These are phyloP conservation scores for Prunus dulcis DNA, from an alignment of 306 rosid genomes.

Conservation along the genomic window DNA sequence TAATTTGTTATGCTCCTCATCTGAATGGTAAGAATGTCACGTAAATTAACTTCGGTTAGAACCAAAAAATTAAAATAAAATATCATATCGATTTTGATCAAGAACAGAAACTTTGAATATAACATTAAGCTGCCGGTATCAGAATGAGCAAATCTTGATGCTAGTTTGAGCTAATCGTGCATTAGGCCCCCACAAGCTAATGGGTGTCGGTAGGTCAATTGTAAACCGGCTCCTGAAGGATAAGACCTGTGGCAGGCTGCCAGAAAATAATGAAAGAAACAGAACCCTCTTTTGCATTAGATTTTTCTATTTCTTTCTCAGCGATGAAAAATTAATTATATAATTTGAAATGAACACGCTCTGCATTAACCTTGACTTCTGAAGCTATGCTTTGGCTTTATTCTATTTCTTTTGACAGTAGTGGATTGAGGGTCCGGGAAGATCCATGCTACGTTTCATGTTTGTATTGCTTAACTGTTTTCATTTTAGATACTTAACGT, in stretches of 20 bases:
- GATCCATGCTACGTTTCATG: neutral
- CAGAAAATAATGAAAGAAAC: neutral
- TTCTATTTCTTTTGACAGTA: neutral
- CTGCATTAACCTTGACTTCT: neutral
- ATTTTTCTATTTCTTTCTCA: neutral
- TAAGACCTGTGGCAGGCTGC: no score
- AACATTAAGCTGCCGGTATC: neutral
- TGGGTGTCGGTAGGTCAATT: neutral
- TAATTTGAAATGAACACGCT: no score
- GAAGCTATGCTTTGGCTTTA: neutral
- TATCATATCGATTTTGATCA: neutral
- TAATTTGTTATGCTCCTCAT: no score
- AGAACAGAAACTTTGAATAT: neutral
- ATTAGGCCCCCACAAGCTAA: neutral
- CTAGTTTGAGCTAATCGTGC: constrained; percentile 15
- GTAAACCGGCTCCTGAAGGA: neutral
- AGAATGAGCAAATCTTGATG: constrained; percentile 2
- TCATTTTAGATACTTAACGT: neutral
- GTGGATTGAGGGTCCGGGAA: neutral
- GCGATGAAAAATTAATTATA: no score
- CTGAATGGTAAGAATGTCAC: no score
- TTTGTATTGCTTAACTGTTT: neutral
- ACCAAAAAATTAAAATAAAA: no score
- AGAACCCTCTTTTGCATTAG: neutral
- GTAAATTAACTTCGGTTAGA: no score